Conservation (phyloP, 2,329 filamentous ascomycete species). For the Sclerotiophoma versabilis region DNA sequence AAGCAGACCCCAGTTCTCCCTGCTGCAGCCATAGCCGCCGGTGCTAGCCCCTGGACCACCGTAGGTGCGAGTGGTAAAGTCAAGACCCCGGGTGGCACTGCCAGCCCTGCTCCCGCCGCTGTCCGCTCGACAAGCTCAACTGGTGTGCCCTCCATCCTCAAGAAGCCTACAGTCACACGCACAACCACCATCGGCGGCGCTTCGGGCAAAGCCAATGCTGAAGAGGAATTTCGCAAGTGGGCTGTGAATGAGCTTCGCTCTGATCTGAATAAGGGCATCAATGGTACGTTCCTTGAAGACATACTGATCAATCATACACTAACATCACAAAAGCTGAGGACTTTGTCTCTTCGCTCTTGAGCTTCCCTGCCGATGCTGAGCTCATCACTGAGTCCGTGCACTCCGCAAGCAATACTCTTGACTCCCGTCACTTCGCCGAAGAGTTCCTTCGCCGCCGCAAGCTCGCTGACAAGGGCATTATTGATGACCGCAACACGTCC, state of each 20-base stretch:
- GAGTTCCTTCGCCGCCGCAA: constrained; percentile 94
- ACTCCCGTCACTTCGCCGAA: constrained; percentile 90
- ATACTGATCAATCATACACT: constrained; percentile 8
- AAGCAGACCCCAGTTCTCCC: constrained; percentile 65
- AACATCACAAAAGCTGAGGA: constrained; percentile 68
- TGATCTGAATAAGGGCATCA: constrained; percentile 72
- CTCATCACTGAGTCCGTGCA: constrained; percentile 93
- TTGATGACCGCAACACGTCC: constrained; percentile 71
- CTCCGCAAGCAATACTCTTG: constrained; percentile 83
- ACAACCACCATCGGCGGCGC: constrained; percentile 54
- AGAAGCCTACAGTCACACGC: constrained; percentile 64
- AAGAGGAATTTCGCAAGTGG: constrained; percentile 96
- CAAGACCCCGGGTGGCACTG: constrained; percentile 72
- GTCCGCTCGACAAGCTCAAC: constrained; percentile 58
- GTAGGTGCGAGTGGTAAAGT: constrained; percentile 93
- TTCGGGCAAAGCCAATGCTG: constrained; percentile 66
- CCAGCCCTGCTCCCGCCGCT: constrained; percentile 57
- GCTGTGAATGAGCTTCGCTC: constrained; percentile 78
- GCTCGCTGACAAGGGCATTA: constrained; percentile 88
- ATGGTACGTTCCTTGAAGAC: constrained; percentile 59
- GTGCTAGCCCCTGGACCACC: constrained; percentile 81
- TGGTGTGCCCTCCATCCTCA: constrained; percentile 50
- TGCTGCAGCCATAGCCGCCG: constrained; percentile 52
- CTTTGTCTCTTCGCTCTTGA: constrained; percentile 78
- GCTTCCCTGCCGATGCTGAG: constrained; percentile 76